Conservation (phyloP, 2,329 filamentous ascomycete species). For the Ceratocystis diversiconidia region DNA sequence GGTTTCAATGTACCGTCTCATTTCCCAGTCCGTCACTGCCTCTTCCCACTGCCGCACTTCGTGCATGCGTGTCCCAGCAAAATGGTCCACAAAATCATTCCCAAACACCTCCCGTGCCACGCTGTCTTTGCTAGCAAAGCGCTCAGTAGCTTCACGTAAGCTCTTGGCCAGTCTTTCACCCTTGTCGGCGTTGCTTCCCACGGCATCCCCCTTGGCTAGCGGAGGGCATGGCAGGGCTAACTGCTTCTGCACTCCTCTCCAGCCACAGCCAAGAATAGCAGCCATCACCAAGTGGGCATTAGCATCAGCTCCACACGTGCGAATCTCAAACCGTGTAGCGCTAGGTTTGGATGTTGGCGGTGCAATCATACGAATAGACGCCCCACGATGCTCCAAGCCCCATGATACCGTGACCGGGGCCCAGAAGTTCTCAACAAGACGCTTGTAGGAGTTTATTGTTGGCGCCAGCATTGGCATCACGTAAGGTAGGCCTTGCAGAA, state of each 20-base stretch:
- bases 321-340: constrained; percentile 82
- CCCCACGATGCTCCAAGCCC: constrained; percentile 89
- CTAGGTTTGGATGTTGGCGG: constrained; percentile 74
- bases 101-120: constrained; percentile 89
- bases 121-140: constrained; percentile 64
- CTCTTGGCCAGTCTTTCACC: constrained; percentile 71
- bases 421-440: constrained; percentile 98
- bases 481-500: constrained; percentile 78
- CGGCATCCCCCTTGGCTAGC: constrained; percentile 69
- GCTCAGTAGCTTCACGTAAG: constrained; percentile 67
- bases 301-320: constrained; percentile 84
- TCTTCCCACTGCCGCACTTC: constrained; percentile 87
- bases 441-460: constrained; percentile 95
- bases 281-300: constrained; percentile 81
- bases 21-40: constrained; percentile 90
- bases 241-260: constrained; percentile 86
- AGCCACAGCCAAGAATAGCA: constrained; percentile 75
- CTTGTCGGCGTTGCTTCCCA: constrained; percentile 55
- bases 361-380: constrained; percentile 76
- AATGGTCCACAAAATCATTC: constrained; percentile 92
- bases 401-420: constrained; percentile 94
- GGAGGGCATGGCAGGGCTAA: constrained; percentile 70
- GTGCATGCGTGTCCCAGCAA: constrained; percentile 79
- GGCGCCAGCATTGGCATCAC: constrained; percentile 93
- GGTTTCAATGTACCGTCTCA: constrained; percentile 67